Evolutionary conservation across 495 filamentous ascomycete genomes (phyloP).

Genomic region (Xylaria castorea): DNA sequence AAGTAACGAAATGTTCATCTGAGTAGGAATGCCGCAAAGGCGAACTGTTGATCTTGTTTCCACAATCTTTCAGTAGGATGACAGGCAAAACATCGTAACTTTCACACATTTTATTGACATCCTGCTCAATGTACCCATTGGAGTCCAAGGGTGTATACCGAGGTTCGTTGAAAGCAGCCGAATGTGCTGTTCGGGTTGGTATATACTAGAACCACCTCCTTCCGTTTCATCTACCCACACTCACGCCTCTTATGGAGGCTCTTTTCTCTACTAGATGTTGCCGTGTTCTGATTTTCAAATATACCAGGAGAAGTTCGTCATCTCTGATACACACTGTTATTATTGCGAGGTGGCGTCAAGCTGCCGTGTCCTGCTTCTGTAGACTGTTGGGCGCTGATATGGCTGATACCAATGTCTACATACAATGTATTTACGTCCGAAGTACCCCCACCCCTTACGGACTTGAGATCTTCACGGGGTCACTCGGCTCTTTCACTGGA

Average conservation of each 20-base stretch:
- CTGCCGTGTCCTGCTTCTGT: neutral
- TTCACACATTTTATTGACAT: too few species aligned
- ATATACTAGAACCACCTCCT: too few species aligned
- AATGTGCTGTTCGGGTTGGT: too few species aligned
- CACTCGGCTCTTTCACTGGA: neutral
- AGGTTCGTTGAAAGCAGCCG: too few species aligned
- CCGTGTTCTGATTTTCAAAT: neutral
- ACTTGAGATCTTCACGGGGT: neutral
- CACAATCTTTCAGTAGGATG: neutral
- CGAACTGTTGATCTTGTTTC: neutral
- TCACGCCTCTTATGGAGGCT: too few species aligned
- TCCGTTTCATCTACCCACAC: too few species aligned
- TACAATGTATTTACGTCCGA: neutral
- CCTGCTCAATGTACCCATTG: too few species aligned
- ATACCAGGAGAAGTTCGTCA: too few species aligned
- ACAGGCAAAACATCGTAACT: neutral
- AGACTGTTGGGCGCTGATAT: neutral
- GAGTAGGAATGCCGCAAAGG: neutral
- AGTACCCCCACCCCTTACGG: neutral
- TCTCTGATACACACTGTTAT: too few species aligned
- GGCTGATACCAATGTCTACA: neutral
- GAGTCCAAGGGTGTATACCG: too few species aligned
- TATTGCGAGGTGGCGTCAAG: neutral
- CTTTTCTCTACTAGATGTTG: neutral
- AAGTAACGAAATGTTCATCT: neutral